phyloP scores from a whole-genome alignment of 2,329 filamentous ascomycete species.

The Stemphylium lycopersici region DNA sequence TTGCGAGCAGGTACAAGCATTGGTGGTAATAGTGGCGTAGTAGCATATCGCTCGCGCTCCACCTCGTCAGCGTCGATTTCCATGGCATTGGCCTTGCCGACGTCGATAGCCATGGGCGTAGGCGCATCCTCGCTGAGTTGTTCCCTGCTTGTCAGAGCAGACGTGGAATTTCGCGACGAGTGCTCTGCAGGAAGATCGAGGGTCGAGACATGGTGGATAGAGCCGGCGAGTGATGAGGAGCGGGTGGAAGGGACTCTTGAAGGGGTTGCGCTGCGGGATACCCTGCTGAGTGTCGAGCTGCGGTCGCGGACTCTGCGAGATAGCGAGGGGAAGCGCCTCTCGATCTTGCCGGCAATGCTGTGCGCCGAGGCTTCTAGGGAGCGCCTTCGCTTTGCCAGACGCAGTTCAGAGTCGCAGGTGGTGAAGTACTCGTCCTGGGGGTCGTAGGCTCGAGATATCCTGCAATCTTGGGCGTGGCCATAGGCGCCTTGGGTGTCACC shows the following conservation, averaged over 20 bases:
- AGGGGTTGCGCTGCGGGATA: constrained; percentile 50
- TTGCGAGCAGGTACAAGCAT: constrained; percentile 68
- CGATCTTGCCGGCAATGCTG: constrained; percentile 69
- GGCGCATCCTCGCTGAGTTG: constrained; percentile 40
- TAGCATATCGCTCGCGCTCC: constrained; percentile 68
- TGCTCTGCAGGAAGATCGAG: constrained; percentile 48
- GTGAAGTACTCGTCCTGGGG: constrained; percentile 66
- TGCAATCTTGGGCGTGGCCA: constrained; percentile 54
- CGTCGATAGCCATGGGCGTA: constrained; percentile 44
- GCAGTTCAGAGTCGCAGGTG: constrained; percentile 62
- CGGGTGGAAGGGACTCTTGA: constrained; percentile 72
- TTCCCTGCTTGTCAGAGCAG: constrained; percentile 40
- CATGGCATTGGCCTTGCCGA: constrained; percentile 53
- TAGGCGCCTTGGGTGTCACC: constrained; percentile 64
- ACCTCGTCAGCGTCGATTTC: constrained; percentile 56
- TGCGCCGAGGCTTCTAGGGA: constrained; percentile 66
- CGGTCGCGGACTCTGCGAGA: constrained; percentile 61
- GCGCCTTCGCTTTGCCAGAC: constrained; percentile 62
- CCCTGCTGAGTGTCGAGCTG: constrained; percentile 47
- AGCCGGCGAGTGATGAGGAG: constrained; percentile 76
- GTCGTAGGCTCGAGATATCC: constrained; percentile 66
- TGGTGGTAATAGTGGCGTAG: constrained; percentile 85
- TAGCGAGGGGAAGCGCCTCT: constrained; percentile 64
- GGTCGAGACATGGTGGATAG: constrained; percentile 53
- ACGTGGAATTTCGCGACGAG: constrained; percentile 30